Evolutionary conservation across 768 basidiomycete genomes (phyloP).

Genomic region (Pisolithus microcarpus): DNA sequence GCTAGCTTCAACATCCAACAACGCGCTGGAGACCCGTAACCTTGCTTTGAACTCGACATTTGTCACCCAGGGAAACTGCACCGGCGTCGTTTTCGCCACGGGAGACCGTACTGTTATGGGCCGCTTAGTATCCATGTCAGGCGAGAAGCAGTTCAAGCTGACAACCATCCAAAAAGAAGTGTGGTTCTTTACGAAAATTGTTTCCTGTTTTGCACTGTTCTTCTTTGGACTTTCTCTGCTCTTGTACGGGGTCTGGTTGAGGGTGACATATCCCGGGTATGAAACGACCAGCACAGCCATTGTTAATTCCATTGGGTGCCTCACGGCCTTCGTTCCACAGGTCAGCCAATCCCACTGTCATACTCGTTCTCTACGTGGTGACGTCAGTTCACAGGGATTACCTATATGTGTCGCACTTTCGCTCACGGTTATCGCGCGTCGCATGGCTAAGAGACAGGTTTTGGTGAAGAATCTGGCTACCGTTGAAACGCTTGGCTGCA

Average conservation of each 20-base stretch:
- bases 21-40: conserved; percentile 40
- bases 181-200: conserved; percentile 47
- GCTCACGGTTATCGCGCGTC: conserved; percentile 41
- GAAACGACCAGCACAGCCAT: conserved; percentile 29
- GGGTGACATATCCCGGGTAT: conserved; percentile 26
- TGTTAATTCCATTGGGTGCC: conserved; percentile 33
- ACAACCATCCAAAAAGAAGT: conserved; percentile 43
- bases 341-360: not conserved
- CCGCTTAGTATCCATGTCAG: conserved; percentile 48
- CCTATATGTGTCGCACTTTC: conserved; percentile 44
- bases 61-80: conserved; percentile 35
- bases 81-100: conserved; percentile 35
- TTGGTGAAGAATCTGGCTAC: conserved; percentile 47
- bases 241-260: conserved; percentile 37
- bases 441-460: conserved; percentile 42
- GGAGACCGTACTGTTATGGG: conserved; percentile 44
- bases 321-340: conserved; percentile 38
- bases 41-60: conserved; percentile 43
- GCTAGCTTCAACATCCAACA: conserved; percentile 39
- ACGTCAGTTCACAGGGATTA: conserved; percentile 21
- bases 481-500: conserved; percentile 47
- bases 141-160: conserved; percentile 37
- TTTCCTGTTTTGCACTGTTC: conserved; percentile 34
- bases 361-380: not conserved
- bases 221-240: conserved; percentile 36